A percentile compares a stretch with the other conserved stretches of the same genome.
Evolutionary conservation across 2,329 filamentous ascomycete species (phyloP).

Genomic region (Diaporthe ilicicola): DNA sequence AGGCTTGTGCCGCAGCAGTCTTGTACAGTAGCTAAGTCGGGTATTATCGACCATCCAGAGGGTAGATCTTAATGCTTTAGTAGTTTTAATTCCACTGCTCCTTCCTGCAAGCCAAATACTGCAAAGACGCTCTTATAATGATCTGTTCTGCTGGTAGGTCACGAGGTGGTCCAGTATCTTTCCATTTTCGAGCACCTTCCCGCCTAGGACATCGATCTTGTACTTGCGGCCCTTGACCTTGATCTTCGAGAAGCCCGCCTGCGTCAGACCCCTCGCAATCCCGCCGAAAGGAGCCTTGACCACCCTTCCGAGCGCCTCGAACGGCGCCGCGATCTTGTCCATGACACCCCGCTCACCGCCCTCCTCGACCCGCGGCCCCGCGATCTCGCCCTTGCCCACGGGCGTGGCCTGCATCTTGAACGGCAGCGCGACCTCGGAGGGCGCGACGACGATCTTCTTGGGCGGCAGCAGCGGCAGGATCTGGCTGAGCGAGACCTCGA

Average conservation of each 20-base stretch:
- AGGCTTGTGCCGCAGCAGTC: not conserved
- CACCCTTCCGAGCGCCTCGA: slow-evolving; percentile 57
- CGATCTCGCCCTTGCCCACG: slow-evolving; percentile 38
- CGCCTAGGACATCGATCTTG: slow-evolving; percentile 66
- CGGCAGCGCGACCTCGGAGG: slow-evolving; percentile 48
- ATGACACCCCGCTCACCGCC: not conserved
- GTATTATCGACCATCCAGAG: not conserved
- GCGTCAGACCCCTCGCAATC: slow-evolving; percentile 60
- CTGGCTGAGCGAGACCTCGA: slow-evolving; percentile 63
- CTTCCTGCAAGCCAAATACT: not conserved
- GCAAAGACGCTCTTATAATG: not conserved
- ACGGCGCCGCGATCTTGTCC: slow-evolving; percentile 59
- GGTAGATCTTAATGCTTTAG: not conserved
- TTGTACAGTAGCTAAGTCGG: not conserved
- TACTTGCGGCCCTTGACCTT: slow-evolving; percentile 56
- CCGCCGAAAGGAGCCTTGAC: slow-evolving; percentile 52
- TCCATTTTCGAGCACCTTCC: slow-evolving; percentile 68
- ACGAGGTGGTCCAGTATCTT: slow-evolving; percentile 65
- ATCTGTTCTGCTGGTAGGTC: slow-evolving; percentile 32
- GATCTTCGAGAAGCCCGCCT: slow-evolving; percentile 64
- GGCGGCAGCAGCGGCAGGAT: slow-evolving; percentile 57
- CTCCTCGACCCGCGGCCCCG: not conserved
- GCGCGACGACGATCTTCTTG: slow-evolving; percentile 51
- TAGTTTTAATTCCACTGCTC: not conserved
- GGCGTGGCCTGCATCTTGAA: slow-evolving; percentile 37